Conservation (phyloP, 1,139 yeast species). For the Nakaseomyces delphensis region DNA sequence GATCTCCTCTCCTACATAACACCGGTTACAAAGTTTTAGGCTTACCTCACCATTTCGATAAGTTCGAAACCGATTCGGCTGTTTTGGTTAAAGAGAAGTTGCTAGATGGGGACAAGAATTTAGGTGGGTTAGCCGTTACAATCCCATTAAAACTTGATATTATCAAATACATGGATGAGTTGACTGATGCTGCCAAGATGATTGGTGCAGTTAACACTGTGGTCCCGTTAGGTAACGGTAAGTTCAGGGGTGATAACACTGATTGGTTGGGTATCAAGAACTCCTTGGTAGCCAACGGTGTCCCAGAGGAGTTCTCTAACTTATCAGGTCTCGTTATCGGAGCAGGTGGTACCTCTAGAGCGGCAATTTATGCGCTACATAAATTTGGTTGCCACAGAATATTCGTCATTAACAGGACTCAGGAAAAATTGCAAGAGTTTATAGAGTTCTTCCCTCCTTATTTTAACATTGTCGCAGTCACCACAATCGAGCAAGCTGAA, state of each 20-base stretch:
- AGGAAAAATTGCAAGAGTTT: conserved; percentile 52
- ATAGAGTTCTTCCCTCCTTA: conserved; percentile 51
- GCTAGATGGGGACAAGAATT: conserved; percentile 40
- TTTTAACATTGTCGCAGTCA: conserved; percentile 53
- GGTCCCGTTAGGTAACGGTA: conserved; percentile 46
- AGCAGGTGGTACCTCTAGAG: conserved; percentile 96
- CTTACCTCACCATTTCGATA: conserved; percentile 64
- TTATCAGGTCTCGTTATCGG: conserved; percentile 72
- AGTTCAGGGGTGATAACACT: conserved; percentile 78
- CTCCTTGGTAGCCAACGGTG: conserved; percentile 56
- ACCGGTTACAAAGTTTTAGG: conserved; percentile 65
- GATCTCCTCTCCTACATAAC: conserved; percentile 80
- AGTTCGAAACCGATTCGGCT: conserved; percentile 61
- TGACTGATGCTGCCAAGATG: conserved; percentile 60
- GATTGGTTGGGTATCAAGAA: conserved; percentile 88
- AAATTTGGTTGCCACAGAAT: conserved; percentile 69
- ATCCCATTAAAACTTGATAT: conserved; percentile 82
- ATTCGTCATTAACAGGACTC: conserved; percentile 75
- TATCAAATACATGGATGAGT: conserved; percentile 51
- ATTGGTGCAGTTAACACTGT: conserved; percentile 96
- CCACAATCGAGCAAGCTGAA: conserved; percentile 40
- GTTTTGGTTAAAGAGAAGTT: conserved; percentile 41
- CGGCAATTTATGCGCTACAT: conserved; percentile 83
- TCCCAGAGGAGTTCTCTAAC: conserved; percentile 37
- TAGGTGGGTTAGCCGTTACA: conserved; percentile 89